These are phyloP conservation scores for Psidium guajava DNA, from an alignment of 345 rosid genomes.

Conservation along the genomic window DNA sequence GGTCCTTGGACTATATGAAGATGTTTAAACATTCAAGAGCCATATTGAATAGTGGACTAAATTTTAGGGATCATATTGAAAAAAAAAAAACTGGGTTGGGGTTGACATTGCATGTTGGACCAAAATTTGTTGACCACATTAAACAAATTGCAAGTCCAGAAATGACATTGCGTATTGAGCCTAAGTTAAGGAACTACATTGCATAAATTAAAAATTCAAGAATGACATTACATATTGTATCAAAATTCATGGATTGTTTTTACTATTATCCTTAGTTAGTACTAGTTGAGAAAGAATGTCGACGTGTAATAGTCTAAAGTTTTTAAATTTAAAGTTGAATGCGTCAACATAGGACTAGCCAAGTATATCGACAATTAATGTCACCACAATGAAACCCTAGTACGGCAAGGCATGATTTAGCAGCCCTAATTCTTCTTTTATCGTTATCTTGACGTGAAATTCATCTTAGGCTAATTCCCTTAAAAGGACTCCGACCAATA, in stretches of 20 bases:
- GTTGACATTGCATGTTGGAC: accelerated
- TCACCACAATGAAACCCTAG: not conserved
- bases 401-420: not conserved
- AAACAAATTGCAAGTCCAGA: accelerated
- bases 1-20: no score
- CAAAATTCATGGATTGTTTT: accelerated
- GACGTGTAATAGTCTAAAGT: not conserved
- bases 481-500: not conserved
- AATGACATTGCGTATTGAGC: accelerated
- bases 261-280: not conserved
- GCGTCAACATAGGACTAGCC: not conserved
- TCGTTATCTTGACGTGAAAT: not conserved
- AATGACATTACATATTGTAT: accelerated
- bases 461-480: not conserved
- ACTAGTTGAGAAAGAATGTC: not conserved
- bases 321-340: not conserved
- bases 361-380: not conserved
- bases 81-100: no score
- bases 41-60: no score
- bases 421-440: not conserved
- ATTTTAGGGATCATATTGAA: not conserved
- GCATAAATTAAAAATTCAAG: accelerated
- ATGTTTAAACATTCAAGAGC: no score
- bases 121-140: not conserved
- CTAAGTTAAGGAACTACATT: accelerated